These are phyloP conservation scores for Euphorbia schlechtendalii DNA, from an alignment of 441 rosid genomes.

Conservation along the genomic window DNA sequence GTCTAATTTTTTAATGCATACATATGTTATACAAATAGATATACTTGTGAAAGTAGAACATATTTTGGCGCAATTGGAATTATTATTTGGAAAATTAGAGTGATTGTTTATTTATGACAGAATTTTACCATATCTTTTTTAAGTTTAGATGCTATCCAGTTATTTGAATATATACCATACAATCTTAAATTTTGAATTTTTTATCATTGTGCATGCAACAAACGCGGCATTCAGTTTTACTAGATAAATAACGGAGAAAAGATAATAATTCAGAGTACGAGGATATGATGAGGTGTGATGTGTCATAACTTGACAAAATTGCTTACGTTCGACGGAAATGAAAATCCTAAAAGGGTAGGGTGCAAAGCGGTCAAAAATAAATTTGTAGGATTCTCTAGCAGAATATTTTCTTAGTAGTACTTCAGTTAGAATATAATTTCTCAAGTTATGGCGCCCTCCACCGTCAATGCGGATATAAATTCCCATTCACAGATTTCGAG, in stretches of 20 bases:
- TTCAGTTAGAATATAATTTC: not conserved
- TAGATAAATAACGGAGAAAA: no score
- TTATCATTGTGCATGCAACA: not conserved
- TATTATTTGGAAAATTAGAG: not conserved
- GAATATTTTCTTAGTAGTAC: not conserved
- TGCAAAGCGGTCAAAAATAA: not conserved
- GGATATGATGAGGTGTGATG: not conserved
- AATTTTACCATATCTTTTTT: not conserved
- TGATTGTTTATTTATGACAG: not conserved
- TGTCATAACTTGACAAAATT: not conserved
- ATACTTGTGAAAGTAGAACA: not conserved
- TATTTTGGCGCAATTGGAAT: not conserved
- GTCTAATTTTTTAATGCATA: not conserved
- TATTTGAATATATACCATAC: not conserved
- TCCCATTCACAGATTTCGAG: not conserved
- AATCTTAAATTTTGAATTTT: not conserved
- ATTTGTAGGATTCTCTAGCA: not conserved
- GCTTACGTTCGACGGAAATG: not conserved
- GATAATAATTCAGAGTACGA: no score
- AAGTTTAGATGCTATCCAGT: not conserved
- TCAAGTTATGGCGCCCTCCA: not conserved
- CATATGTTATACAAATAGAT: not conserved
- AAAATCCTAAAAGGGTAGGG: not conserved
- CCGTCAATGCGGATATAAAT: not conserved
- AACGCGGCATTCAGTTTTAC: not conserved